These are phyloP conservation scores for Chlorella sp. DNA, from an alignment of 139 green algal genomes.

Conservation along the genomic window DNA sequence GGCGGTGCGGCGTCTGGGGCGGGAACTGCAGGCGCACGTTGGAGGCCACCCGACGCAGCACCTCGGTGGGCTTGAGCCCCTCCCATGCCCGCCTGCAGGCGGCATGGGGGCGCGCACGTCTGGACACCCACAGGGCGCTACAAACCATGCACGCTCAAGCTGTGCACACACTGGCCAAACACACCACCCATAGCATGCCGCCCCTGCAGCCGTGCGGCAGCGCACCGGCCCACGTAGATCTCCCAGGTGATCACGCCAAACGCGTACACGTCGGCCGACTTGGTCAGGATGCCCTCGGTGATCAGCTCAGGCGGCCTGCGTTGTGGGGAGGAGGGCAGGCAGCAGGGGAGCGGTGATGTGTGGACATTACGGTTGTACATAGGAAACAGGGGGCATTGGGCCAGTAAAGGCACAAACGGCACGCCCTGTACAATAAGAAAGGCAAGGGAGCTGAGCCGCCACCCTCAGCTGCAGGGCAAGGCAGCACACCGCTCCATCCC, in stretches of 20 bases:
- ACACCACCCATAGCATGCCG: neutral
- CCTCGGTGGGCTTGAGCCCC: slow-evolving; percentile 50
- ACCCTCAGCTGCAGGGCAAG: no score
- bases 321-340: no score
- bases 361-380: neutral
- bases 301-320: slow-evolving; percentile 48
- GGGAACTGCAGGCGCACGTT: slow-evolving; percentile 54
- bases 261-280: slow-evolving; percentile 52
- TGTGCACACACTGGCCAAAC: no score
- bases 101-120: neutral
- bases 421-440: no score
- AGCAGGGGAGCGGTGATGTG: neutral
- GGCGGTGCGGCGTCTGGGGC: slow-evolving; percentile 41
- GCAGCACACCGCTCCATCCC: no score
- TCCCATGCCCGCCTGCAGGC: slow-evolving; percentile 48
- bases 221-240: slow-evolving; percentile 38
- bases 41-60: slow-evolving; percentile 45
- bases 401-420: no score
- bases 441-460: no score
- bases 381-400: no score
- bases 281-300: slow-evolving; percentile 44
- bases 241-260: slow-evolving; percentile 59
- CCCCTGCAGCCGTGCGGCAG: neutral
- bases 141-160: no score
- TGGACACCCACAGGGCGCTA: neutral